Evolutionary conservation across 768 basidiomycete species (phyloP).

Genomic region (Amanita molliuscula): DNA sequence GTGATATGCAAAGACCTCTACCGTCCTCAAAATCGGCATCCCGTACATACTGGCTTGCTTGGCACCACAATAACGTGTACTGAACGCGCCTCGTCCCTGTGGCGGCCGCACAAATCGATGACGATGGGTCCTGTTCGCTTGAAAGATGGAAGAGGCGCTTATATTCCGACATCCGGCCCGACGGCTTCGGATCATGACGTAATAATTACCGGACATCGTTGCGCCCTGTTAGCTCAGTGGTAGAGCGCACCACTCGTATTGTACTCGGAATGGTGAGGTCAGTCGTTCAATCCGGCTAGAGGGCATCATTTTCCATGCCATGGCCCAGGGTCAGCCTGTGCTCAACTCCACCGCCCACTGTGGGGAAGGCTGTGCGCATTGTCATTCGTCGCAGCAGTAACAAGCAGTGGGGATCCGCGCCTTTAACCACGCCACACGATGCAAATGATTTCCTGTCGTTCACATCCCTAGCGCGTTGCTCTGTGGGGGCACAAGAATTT

Average conservation of each 20-base stretch:
- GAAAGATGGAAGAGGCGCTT: too few relatives aligned
- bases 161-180: too few relatives aligned
- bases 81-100: too few relatives aligned
- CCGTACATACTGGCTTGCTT: too few relatives aligned
- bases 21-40: too few relatives aligned
- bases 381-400: not conserved
- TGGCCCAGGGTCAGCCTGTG: not conserved
- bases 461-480: not conserved
- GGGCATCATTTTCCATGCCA: slow-evolving; percentile 17
- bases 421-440: not conserved
- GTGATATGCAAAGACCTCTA: too few relatives aligned
- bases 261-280: slow-evolving; percentile 23
- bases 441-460: not conserved
- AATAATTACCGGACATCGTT: not conserved
- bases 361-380: not conserved
- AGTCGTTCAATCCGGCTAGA: slow-evolving; percentile 29
- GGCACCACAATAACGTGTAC: too few relatives aligned
- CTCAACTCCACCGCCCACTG: not conserved
- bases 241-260: slow-evolving; percentile 48
- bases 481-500: not conserved
- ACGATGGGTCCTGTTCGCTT: too few relatives aligned
- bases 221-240: slow-evolving; percentile 45
- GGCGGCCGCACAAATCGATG: too few relatives aligned
- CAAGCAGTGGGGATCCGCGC: not conserved
- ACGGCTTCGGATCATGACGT: not conserved